These are phyloP conservation scores for Leccinum subgranulosum DNA, from an alignment of 768 basidiomycete genomes.

Conservation along the genomic window DNA sequence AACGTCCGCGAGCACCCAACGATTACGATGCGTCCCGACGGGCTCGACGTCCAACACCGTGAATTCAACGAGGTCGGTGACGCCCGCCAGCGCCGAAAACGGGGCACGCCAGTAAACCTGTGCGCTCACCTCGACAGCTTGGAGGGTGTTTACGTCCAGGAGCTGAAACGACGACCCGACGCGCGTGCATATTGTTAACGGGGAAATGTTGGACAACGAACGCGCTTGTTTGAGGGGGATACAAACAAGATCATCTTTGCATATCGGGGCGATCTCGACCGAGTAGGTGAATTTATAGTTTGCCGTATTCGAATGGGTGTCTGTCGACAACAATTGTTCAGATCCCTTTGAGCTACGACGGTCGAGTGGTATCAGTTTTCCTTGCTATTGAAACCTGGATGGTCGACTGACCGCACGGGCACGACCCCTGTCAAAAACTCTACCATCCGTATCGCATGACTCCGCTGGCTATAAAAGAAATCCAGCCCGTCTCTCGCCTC, in stretches of 20 bases:
- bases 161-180: conserved; percentile 91
- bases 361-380: neutral
- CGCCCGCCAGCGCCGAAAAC: conserved; percentile 78
- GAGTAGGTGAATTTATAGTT: conserved; percentile 98
- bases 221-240: conserved; percentile 82
- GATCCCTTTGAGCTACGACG: conserved; percentile 77
- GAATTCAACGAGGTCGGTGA: conserved; percentile 90
- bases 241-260: conserved; percentile 96
- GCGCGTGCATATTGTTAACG: conserved; percentile 83
- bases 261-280: conserved; percentile 94
- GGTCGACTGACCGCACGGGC: conserved; percentile 67
- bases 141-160: conserved; percentile 85
- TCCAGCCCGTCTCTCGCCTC: conserved; percentile 95
- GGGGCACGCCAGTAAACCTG: conserved; percentile 89
- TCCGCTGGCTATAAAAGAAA: conserved; percentile 91
- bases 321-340: conserved; percentile 90
- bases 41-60: conserved; percentile 93
- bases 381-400: neutral
- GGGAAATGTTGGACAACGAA: conserved; percentile 82
- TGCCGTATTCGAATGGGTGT: conserved; percentile 88
- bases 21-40: conserved; percentile 63
- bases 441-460: conserved; percentile 94
- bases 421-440: conserved; percentile 89
- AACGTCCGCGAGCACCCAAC: conserved; percentile 81
- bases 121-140: conserved; percentile 73